Evolutionary conservation across 371 early-diverging fungal genomes (phyloP).

Genomic region (Apophysomyces sp.): DNA sequence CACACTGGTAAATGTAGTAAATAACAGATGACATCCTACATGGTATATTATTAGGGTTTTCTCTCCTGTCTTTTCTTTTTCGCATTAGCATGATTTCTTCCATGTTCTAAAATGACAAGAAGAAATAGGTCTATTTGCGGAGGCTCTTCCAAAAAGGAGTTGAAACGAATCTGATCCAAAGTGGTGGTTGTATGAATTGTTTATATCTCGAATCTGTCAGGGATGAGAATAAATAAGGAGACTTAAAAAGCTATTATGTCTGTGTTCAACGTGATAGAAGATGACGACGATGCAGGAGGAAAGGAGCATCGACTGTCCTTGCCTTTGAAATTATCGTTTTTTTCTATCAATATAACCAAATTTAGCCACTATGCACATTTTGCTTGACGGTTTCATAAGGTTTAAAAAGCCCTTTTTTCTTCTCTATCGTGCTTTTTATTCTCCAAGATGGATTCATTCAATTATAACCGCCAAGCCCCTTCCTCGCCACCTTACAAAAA

Average conservation of each 20-base stretch:
- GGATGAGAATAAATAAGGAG: neutral
- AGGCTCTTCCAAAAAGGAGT: neutral
- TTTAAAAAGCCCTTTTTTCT: constrained; percentile 11
- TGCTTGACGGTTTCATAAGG: constrained; percentile 18
- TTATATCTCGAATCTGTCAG: neutral
- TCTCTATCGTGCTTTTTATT: constrained; percentile 4
- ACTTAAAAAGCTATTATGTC: neutral
- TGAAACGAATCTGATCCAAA: neutral
- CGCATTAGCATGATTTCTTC: neutral
- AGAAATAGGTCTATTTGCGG: too few species aligned
- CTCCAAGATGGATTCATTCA: constrained; percentile 12
- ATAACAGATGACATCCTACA: neutral
- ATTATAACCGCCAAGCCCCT: neutral
- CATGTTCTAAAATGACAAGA: neutral
- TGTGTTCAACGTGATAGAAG: constrained; percentile 1
- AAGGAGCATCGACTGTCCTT: neutral
- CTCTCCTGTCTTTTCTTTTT: neutral
- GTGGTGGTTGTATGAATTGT: neutral
- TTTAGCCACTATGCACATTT: constrained; percentile 31
- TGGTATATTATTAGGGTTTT: neutral
- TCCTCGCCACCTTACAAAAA: constrained; percentile 9
- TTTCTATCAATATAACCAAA: constrained; percentile 43
- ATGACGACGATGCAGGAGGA: constrained; percentile 2
- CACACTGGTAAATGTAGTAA: neutral
- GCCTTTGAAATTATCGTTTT: constrained; percentile 4